phyloP scores from a whole-genome alignment of 371 early-diverging fungal genomes.

The Sporodiniella umbellata region DNA sequence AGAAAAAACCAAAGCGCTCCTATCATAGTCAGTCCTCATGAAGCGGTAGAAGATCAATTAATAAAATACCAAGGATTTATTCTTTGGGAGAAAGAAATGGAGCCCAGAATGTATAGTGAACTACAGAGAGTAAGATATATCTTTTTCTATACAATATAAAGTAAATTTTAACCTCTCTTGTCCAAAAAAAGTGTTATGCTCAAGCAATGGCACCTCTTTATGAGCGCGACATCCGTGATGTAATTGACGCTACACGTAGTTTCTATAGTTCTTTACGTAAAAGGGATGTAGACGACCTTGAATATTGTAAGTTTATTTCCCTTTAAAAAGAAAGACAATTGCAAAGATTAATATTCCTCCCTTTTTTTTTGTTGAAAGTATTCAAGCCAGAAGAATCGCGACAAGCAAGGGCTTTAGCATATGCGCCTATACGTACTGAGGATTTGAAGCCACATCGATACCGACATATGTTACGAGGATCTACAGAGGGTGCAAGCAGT shows the following conservation, averaged over 20 bases:
- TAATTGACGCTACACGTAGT: conserved; percentile 34
- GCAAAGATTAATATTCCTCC: background rate
- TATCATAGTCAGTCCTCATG: conserved; percentile 58
- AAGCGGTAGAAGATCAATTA: conserved; percentile 70
- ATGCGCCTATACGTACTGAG: conserved; percentile 37
- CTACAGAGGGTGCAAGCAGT: conserved; percentile 33
- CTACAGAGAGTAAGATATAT: conserved; percentile 65
- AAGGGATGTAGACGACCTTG: conserved; percentile 43
- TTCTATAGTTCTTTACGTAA: conserved; percentile 38
- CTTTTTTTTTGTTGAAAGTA: conserved; percentile 26
- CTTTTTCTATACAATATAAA: too few species aligned
- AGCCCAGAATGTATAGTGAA: conserved; percentile 82
- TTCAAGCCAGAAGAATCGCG: conserved; percentile 48
- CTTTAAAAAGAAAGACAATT: background rate
- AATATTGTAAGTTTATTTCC: conserved; percentile 34
- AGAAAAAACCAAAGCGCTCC: conserved; percentile 28
- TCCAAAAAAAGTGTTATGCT: conserved; percentile 35
- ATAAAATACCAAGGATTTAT: conserved; percentile 82
- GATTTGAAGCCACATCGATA: conserved; percentile 35
- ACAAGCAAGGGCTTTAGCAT: conserved; percentile 43
- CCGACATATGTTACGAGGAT: conserved; percentile 48
- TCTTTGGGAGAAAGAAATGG: conserved; percentile 91
- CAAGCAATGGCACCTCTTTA: conserved; percentile 45
- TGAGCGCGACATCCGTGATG: conserved; percentile 46
- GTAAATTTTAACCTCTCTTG: background rate